Evolutionary conservation across 192 early-diverging fungal species (phyloP), one percentile per base, ranked within the genome.

Genomic region (Borealophlyctis nickersoniae): DNA sequence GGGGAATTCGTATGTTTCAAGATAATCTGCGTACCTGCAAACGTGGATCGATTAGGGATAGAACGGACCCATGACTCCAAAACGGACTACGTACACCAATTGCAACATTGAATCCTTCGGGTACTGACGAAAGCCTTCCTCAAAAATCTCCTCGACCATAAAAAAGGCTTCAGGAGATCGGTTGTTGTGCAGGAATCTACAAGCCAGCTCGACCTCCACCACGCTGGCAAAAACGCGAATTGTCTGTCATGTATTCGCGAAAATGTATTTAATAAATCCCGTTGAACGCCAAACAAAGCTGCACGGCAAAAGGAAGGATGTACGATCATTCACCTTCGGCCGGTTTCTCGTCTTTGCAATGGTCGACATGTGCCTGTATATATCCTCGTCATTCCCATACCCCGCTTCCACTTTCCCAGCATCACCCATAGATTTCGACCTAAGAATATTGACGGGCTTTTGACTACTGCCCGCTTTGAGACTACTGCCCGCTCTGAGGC

Each of bases 101-200:
- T 56, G 28, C 1, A 69, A 36, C 39, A 69, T 26, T 7, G 67
- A 4, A 56, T 63, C 57, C 26, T 49, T 36, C 5, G 67, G 67
- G 33, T 56, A 69, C 60, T 69, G 67, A 4, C 51, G 27, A 36
- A 69, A 69, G 3, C 67, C 67, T 48, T 69, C 67, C 5, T 27
- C 53, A 27, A 69, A 69, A 39, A 69, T 69, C 60, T 62, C 60
- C 32, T 69, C 67, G 0, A 62, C 31, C 50, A 56, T 23, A 45
- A 45, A 45, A 16, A 69, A 48, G 22, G 67, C 67, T 27, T 69
- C 53, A 3, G 33, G 35, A 2, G 59, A 26, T 7, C 67, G 59
- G 31, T 69, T 69, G 36, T 69, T 55, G 53, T 56, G 60, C 1
- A 69, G 39, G 39, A 62, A 69, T 2, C 67, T 59, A 62, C 60